A percentile compares a stretch with the other conserved stretches of the same genome.
Evolutionary conservation across 2,329 filamentous ascomycete species (phyloP).

Genomic region (Leptodontidium sp.): DNA sequence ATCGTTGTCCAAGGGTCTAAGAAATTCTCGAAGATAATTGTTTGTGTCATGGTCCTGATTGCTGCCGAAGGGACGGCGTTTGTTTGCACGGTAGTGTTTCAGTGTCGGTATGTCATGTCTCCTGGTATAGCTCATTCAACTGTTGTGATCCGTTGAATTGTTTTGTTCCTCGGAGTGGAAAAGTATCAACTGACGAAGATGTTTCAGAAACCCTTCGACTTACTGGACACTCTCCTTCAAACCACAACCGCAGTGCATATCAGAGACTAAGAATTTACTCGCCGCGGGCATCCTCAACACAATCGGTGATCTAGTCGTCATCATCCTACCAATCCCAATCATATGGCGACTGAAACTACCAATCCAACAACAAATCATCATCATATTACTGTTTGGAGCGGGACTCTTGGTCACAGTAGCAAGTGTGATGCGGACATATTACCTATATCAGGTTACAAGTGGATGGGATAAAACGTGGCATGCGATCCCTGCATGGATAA

Average conservation of each 20-base stretch:
- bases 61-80: constrained; percentile 45
- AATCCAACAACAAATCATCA: constrained; percentile 54
- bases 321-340: constrained; percentile 58
- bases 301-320: constrained; percentile 62
- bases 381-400: constrained; percentile 57
- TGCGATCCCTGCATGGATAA: constrained; percentile 46
- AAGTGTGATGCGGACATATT: constrained; percentile 50
- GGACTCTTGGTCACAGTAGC: constrained; percentile 54
- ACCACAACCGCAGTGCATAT: constrained; percentile 51
- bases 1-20: constrained; percentile 48
- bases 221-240: constrained; percentile 49
- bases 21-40: constrained; percentile 43
- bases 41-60: constrained; percentile 47
- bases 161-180: too few species aligned
- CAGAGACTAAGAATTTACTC: constrained; percentile 60
- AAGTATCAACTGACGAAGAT: not conserved
- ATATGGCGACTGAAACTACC: constrained; percentile 56
- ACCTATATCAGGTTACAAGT: constrained; percentile 44
- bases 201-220: constrained; percentile 47
- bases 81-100: constrained; percentile 48
- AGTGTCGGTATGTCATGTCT: constrained; percentile 49
- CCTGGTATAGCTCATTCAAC: too few species aligned
- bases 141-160: too few species aligned
- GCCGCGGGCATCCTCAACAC: constrained; percentile 66
- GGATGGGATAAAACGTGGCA: constrained; percentile 49